Evolutionary conservation across 192 early-diverging fungal genomes (phyloP), one percentile per base, ranked within the genome.

Genomic region (Coemansia sp.): DNA sequence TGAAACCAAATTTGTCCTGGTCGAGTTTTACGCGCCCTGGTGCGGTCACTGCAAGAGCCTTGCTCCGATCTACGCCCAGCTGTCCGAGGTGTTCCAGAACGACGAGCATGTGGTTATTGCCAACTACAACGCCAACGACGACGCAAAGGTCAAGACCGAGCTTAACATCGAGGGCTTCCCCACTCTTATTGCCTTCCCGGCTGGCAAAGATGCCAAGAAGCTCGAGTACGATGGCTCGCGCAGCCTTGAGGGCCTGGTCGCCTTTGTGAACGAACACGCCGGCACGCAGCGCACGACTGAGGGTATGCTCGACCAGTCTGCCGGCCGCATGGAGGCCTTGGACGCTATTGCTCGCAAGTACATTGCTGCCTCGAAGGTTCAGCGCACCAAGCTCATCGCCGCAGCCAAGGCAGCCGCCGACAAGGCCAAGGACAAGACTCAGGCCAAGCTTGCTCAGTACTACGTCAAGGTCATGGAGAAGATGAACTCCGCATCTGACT

Each of bases 401-500:
- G 64, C 84, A 59, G 83, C 82, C 27, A 69, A 77, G 64, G 58
- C 30, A 1, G 61, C 72, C 47, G 84, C 86, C 24, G 76, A 84
- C 55, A 82, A 82, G 43, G 64, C 74, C 61, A 78, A 74, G 60
- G 70, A 69, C 69, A 82, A 68, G 49, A 76, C 70, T 24, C 82
- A 71, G 59, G 63, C 62, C 67, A 67, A 69, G 69, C 89, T 85
- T 70, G 90, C 94, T 34, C 80, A 85, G 50, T 97, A 95, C 86
- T 99, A 99, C 69, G 75, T 82, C 72, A 98, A 96, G 76, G 88
- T 94, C 64, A 93, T 98, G 90, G 88, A 94, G 78, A 97, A 97
- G 84, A 86, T 91, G 60, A 60, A 75, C 58, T 80, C 85, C 24
- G 87, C 87, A 7, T 85, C 84, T 0, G 89, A 86, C 60, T 99